Percentiles rank a stretch among this genome's conserved stretches.
These are phyloP conservation scores for Mrakia hoshinonis DNA, from an alignment of 768 basidiomycete species.

Conservation along the genomic window DNA sequence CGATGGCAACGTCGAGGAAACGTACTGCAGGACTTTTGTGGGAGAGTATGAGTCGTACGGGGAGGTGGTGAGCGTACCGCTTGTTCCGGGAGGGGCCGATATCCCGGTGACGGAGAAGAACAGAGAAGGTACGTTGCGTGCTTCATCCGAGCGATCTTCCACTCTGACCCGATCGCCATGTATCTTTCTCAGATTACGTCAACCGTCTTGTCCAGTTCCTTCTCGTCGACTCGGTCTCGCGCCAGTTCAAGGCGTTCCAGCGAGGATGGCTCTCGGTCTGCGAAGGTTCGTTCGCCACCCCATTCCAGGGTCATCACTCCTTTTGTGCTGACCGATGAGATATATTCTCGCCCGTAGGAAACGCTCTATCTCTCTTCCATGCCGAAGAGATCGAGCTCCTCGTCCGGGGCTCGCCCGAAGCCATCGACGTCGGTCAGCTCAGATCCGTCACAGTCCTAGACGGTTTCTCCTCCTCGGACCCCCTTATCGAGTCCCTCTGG, in stretches of 20 bases:
- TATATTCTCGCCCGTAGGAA: conserved; percentile 28
- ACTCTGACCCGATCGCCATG: too few relatives aligned
- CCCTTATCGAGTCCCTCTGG: conserved; percentile 30
- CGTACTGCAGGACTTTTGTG: conserved; percentile 22
- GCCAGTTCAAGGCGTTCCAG: conserved; percentile 33
- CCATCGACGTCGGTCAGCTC: conserved; percentile 32
- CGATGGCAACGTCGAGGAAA: conserved; percentile 23
- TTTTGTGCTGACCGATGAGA: conserved; percentile 11
- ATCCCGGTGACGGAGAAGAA: conserved; percentile 87
- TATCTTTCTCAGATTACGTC: conserved; percentile 14
- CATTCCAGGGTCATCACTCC: conserved; percentile 12
- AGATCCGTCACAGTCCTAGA: conserved; percentile 30
- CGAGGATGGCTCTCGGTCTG: conserved; percentile 28
- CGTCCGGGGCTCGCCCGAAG: conserved; percentile 32
- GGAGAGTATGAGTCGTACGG: conserved; percentile 76
- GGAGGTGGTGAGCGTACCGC: conserved; percentile 91
- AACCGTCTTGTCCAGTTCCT: conserved; percentile 28
- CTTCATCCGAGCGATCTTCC: too few relatives aligned
- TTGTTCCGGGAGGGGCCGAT: conserved; percentile 78
- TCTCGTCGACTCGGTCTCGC: conserved; percentile 29
- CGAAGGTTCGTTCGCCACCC: conserved; percentile 38
- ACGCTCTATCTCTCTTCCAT: conserved; percentile 33
- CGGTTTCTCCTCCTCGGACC: conserved; percentile 27
- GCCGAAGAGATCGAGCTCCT: conserved; percentile 35
- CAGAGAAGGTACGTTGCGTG: conserved; percentile 96